phyloP scores from a whole-genome alignment of 352 stramenopile species.

The Globisporangium emineosum region DNA sequence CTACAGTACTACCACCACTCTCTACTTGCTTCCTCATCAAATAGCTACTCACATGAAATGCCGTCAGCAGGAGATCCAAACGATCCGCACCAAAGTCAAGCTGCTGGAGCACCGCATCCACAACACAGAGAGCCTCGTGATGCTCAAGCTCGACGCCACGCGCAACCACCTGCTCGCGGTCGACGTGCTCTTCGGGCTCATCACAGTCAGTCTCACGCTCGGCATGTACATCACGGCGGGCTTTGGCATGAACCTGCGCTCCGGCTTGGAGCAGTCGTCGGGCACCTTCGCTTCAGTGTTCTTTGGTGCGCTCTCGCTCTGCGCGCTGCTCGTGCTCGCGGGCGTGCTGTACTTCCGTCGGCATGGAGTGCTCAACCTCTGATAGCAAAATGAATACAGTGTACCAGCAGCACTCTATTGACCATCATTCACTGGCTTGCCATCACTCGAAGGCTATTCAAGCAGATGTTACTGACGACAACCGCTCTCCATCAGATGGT shows the following conservation, averaged over 20 bases:
- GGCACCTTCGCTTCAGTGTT: slow-evolving; percentile 38
- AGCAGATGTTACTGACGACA: too few relatives aligned
- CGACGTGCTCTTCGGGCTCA: slow-evolving; percentile 54
- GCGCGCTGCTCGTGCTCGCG: slow-evolving; percentile 27
- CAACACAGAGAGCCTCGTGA: slow-evolving; percentile 70
- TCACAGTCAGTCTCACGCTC: slow-evolving; percentile 54
- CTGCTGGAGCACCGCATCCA: slow-evolving; percentile 69
- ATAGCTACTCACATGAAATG: too few relatives aligned
- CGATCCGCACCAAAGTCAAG: slow-evolving; percentile 60
- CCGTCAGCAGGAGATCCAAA: slow-evolving; percentile 49
- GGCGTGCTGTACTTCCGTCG: slow-evolving; percentile 13
- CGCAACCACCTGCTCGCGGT: slow-evolving; percentile 64
- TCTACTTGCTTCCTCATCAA: too few relatives aligned
- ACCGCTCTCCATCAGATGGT: too few relatives aligned
- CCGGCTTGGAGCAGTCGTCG: slow-evolving; percentile 24
- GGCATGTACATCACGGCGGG: slow-evolving; percentile 54
- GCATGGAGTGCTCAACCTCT: slow-evolving; percentile 14
- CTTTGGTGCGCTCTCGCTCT: slow-evolving; percentile 28
- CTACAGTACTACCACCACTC: not conserved
- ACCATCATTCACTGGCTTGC: not conserved
- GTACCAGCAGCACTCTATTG: not conserved
- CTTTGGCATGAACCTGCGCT: slow-evolving; percentile 67
- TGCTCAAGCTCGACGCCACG: slow-evolving; percentile 67
- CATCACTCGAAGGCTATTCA: too few relatives aligned
- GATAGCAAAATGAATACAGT: not conserved